phyloP scores from a whole-genome alignment of 768 basidiomycete genomes.

The Dendrothele bispora region DNA sequence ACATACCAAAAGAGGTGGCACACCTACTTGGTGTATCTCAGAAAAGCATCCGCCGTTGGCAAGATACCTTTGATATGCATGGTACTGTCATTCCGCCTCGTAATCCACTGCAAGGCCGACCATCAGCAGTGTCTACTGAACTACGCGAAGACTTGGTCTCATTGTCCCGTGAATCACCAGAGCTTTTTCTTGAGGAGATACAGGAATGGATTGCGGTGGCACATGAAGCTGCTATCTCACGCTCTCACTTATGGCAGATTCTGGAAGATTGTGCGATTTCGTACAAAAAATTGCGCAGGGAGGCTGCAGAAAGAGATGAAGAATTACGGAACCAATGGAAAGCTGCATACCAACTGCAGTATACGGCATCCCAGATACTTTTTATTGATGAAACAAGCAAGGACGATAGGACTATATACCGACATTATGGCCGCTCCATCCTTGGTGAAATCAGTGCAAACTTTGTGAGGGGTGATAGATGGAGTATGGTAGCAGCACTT shows the following conservation, averaged over 20 bases:
- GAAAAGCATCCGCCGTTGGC: neutral
- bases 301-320: slow-evolving; percentile 17
- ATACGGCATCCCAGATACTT: slow-evolving; percentile 19
- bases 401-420: slow-evolving; percentile 24
- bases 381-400: slow-evolving; percentile 30
- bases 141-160: neutral
- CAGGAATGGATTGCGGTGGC: slow-evolving; percentile 5
- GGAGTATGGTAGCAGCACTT: slow-evolving; percentile 26
- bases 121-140: neutral
- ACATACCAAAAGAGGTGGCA: neutral
- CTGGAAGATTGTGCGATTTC: slow-evolving; percentile 18
- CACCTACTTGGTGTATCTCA: neutral
- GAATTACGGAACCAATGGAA: slow-evolving; percentile 10
- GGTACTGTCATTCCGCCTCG: neutral
- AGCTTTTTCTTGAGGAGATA: neutral
- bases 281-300: slow-evolving; percentile 18
- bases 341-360: slow-evolving; percentile 8
- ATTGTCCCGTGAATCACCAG: neutral
- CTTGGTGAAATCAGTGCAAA: slow-evolving; percentile 7
- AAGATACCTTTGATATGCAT: neutral
- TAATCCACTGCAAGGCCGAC: neutral
- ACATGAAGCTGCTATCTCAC: slow-evolving; percentile 15
- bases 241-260: slow-evolving; percentile 9
- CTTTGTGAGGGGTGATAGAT: slow-evolving; percentile 22
- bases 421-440: slow-evolving; percentile 23